Conservation (phyloP, 257 asterid genomes). For the Nicotiana benthamiana region DNA sequence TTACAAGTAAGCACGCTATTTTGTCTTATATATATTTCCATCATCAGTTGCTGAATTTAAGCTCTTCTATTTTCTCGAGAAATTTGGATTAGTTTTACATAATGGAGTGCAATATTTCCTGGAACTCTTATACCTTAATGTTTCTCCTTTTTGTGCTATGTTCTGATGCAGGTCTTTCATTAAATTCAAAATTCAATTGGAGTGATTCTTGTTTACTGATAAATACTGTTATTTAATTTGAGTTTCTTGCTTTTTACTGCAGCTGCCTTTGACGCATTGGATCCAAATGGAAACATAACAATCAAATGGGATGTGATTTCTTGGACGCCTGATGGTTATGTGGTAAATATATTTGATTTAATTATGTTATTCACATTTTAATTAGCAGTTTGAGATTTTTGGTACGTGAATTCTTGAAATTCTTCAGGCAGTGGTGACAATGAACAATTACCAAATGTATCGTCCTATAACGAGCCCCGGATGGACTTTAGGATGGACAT, state of each 20-base stretch:
- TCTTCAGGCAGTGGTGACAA: constrained; percentile 15
- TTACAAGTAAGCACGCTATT: too few relatives aligned
- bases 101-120: background rate
- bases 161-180: background rate
- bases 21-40: too few relatives aligned
- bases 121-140: background rate
- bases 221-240: background rate
- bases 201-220: background rate
- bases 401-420: background rate
- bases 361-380: background rate
- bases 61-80: background rate
- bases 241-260: background rate
- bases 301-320: constrained; percentile 20
- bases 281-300: constrained; percentile 17
- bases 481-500: constrained; percentile 27
- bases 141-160: background rate
- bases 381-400: background rate
- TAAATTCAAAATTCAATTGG: background rate
- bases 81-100: background rate
- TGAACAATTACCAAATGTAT: constrained; percentile 23
- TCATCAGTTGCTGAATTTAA: background rate
- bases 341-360: background rate
- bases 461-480: constrained; percentile 20
- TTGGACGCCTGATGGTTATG: constrained; percentile 25
- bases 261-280: constrained; percentile 17